Evolutionary conservation across 441 rosid genomes (phyloP), one percentile per base, ranked within the genome.

Genomic region (Euphorbia schlechtendalii): DNA sequence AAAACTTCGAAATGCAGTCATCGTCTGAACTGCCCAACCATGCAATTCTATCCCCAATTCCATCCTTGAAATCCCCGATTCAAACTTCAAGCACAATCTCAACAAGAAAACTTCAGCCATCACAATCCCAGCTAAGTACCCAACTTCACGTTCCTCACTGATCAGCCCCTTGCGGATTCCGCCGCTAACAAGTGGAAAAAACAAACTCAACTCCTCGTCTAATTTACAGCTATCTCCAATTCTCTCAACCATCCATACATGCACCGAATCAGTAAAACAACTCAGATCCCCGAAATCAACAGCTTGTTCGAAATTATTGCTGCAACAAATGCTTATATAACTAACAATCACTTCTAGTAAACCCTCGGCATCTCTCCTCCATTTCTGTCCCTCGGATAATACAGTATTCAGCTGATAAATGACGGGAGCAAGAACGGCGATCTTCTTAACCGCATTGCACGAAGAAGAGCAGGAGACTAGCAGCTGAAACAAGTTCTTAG

Each of bases 401-500:
- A 73, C 45, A 53, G 63, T 67, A 69, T 53, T 78, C 69, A 90
- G 41, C 73, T 85, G 78, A 49, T 74, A 79, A 27, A 90, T 71
- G 34, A 85, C 80, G 0, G 97, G 96, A 67, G 86, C 88, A 6
- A 90, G 77, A 6, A 76, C 28, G 5, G 90, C 86, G 17, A 83
- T 60, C 46, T 71, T 84, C 71, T 78, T 81, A 0, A 52, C 76
- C 38, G 76, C 80, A 72, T 70, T 73, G 67, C 79, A 76, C 0
- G 85, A 67, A n/a, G 74, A 69, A 38, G 86, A 82, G 46, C 84
- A 78, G 9, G 92, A 76, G 61, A 76, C 82, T 0, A 87, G 77
- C 36, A 84, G 51, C 71, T 86, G 90, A 69, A 90, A 84, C 64
- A 85, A 65, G 58, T 83, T 78, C 56, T 80, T 80, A 18, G 70